A percentile compares a stretch with the other conserved stretches of the same genome.
phyloP scores from a whole-genome alignment of 495 filamentous ascomycete species.

The Penicillium nucicola region DNA sequence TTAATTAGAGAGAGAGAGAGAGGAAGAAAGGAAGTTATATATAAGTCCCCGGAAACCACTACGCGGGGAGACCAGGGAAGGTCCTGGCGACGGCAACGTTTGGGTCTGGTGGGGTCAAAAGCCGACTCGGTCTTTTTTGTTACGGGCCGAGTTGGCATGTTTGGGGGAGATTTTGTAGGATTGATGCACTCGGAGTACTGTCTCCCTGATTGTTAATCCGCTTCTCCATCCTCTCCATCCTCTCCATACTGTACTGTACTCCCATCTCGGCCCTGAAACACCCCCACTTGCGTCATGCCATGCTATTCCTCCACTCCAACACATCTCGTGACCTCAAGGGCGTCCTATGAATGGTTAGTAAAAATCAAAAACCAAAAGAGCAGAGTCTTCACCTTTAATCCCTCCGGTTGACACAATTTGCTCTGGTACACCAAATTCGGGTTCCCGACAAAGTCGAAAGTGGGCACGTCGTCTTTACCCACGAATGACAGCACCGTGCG shows the following conservation, averaged over 20 bases:
- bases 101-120: conserved; percentile 23
- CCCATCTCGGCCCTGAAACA: neutral
- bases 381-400: conserved; percentile 13
- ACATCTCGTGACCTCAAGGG: conserved; percentile 68
- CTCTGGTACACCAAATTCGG: conserved; percentile 70
- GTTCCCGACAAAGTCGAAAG: conserved; percentile 54
- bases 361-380: neutral
- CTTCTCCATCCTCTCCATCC: too few species aligned
- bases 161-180: too few species aligned
- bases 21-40: conserved; percentile 1
- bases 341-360: conserved; percentile 54
- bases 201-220: too few species aligned
- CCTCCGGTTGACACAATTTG: conserved; percentile 57
- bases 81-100: conserved; percentile 39
- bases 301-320: conserved; percentile 39
- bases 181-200: too few species aligned
- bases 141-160: too few species aligned
- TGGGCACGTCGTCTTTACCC: conserved; percentile 38
- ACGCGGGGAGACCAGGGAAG: conserved; percentile 29
- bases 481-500: conserved; percentile 27
- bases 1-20: neutral
- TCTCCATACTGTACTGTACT: too few species aligned
- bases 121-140: neutral
- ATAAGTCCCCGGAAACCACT: conserved; percentile 23
- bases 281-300: neutral